A percentile compares a stretch with the other conserved stretches of the same genome.
Evolutionary conservation across 768 basidiomycete species (phyloP).

Genomic region (Leucocoprinus leucothites): DNA sequence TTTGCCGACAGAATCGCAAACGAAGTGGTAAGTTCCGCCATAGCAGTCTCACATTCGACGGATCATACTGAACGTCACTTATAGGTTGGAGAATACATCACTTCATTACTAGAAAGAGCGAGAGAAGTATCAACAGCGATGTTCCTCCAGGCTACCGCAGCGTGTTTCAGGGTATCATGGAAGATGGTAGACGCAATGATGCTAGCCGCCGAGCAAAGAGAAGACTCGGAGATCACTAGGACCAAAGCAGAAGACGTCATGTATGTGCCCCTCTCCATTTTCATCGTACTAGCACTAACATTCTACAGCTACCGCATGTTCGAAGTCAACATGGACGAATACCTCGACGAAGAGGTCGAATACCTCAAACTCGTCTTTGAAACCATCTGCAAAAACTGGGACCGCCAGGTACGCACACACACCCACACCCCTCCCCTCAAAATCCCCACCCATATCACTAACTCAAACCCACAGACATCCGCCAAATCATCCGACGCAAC

Average conservation of each 20-base stretch:
- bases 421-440: too few relatives aligned
- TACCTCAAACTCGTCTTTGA: conserved; percentile 73
- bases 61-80: background rate
- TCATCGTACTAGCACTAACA: conserved; percentile 11
- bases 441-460: too few relatives aligned
- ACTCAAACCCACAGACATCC: too few relatives aligned
- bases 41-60: background rate
- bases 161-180: conserved; percentile 86
- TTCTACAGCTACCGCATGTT: conserved; percentile 83
- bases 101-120: conserved; percentile 71
- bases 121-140: conserved; percentile 67
- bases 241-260: conserved; percentile 78
- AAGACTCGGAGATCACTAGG: conserved; percentile 38
- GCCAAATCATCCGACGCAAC: too few relatives aligned
- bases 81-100: conserved; percentile 86
- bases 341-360: conserved; percentile 92
- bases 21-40: conserved; percentile 67
- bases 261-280: conserved; percentile 39
- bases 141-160: conserved; percentile 85
- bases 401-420: conserved; percentile 64
- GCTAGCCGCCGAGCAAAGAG: conserved; percentile 44
- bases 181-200: conserved; percentile 78
- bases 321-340: conserved; percentile 95
- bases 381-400: conserved; percentile 76
- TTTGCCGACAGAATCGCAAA: conserved; percentile 83